Evolutionary conservation across 202 grass and related monocot species (phyloP).

Genomic region (Eragrostis tef): DNA sequence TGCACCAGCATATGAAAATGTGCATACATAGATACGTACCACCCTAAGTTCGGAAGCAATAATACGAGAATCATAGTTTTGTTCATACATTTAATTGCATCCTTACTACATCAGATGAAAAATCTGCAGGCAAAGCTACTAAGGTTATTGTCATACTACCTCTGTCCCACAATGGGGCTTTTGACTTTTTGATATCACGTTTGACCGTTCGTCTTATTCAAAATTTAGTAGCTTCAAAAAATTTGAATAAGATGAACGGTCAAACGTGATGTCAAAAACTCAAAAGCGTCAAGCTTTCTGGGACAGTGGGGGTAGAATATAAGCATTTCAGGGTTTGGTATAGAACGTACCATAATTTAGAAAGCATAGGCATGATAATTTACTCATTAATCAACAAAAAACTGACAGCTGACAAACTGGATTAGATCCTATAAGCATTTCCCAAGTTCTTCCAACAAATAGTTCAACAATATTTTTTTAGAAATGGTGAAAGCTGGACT

Average conservation of each 20-base stretch:
- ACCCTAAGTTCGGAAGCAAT: conserved; percentile 23
- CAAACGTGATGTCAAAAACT: too few species aligned
- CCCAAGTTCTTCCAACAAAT: not conserved
- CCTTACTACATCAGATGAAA: not conserved
- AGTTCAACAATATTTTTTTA: not conserved
- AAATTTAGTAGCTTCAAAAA: too few species aligned
- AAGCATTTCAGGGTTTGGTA: too few species aligned
- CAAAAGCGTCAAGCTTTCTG: too few species aligned
- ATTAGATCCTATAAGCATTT: conserved; percentile 20
- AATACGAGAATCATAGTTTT: conserved; percentile 11
- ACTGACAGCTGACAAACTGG: conserved; percentile 18
- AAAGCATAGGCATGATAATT: not conserved
- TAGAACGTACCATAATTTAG: not conserved
- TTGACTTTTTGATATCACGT: too few species aligned
- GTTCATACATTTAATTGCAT: not conserved
- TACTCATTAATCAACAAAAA: conserved; percentile 3
- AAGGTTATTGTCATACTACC: not conserved
- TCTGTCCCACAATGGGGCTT: too few species aligned
- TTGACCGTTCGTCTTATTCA: too few species aligned
- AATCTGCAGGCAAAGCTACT: not conserved
- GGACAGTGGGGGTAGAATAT: too few species aligned
- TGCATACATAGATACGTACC: not conserved
- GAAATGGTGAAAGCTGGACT: not conserved
- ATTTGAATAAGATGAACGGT: too few species aligned
- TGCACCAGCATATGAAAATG: too few species aligned